These are phyloP conservation scores for Hebeloma cylindrosporum DNA, from an alignment of 768 basidiomycete species.

Conservation along the genomic window DNA sequence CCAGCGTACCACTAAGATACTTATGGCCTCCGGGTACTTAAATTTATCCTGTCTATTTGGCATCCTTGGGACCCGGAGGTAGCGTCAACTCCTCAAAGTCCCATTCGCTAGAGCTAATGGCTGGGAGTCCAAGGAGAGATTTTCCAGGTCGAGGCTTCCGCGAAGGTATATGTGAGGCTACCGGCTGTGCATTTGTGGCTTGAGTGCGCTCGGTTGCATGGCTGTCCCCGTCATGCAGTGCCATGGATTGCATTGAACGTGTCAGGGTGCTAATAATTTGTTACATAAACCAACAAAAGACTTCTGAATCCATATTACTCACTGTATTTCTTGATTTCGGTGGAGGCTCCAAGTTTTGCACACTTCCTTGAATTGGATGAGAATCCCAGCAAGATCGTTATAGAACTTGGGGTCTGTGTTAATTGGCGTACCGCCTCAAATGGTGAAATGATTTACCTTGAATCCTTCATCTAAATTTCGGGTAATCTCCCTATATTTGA, in stretches of 20 bases:
- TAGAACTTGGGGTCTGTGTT: conserved; percentile 68
- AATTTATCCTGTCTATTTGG: conserved; percentile 8
- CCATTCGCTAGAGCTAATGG: conserved; percentile 53
- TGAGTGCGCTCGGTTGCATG: not conserved
- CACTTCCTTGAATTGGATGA: conserved; percentile 71
- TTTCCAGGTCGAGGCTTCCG: conserved; percentile 23
- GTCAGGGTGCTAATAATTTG: conserved; percentile 40
- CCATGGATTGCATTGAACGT: conserved; percentile 37
- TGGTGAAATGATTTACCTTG: conserved; percentile 48
- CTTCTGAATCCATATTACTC: conserved; percentile 24
- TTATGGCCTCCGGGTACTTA: no score
- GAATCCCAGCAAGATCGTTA: conserved; percentile 74
- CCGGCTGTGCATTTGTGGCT: conserved; percentile 6
- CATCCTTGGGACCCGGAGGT: conserved; percentile 38
- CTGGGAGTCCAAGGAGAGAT: conserved; percentile 41
- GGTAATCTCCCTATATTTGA: conserved; percentile 83
- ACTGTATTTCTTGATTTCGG: conserved; percentile 78
- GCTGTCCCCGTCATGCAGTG: conserved; percentile 29
- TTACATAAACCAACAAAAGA: conserved; percentile 7
- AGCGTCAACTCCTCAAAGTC: conserved; percentile 49
- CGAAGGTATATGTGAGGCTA: conserved; percentile 5
- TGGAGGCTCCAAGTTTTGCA: conserved; percentile 74
- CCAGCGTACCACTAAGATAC: no score
- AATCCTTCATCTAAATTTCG: conserved; percentile 87
- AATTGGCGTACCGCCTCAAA: not conserved